Percentiles rank a stretch among this genome's conserved stretches.
These are phyloP conservation scores for Wallemia mellicola DNA, from an alignment of 1,284 basidiomycete species.

Conservation along the genomic window DNA sequence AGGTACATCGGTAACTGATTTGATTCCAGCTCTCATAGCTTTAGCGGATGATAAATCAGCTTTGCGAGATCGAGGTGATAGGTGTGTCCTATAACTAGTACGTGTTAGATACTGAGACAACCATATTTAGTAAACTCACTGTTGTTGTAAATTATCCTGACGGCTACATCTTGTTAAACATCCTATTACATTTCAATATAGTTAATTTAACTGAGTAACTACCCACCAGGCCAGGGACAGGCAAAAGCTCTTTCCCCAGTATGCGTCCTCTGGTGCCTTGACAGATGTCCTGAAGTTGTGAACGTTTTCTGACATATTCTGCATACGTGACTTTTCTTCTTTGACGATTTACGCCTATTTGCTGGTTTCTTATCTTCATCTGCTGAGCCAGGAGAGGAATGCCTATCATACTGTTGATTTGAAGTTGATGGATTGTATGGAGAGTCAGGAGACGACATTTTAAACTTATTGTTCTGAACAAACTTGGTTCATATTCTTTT, in stretches of 20 bases:
- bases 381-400: background rate
- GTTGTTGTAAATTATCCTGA: constrained; percentile 52
- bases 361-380: constrained; percentile 14
- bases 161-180: constrained; percentile 48
- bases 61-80: background rate
- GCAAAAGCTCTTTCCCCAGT: constrained; percentile 52
- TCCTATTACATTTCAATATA: constrained; percentile 14
- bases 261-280: constrained; percentile 44
- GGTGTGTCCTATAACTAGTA: background rate
- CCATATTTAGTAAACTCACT: constrained; percentile 23
- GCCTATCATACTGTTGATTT: background rate
- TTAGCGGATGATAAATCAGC: background rate
- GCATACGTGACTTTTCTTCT: constrained; percentile 24
- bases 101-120: background rate
- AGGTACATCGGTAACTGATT: background rate
- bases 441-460: background rate
- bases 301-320: constrained; percentile 35
- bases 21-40: background rate
- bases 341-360: background rate
- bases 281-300: constrained; percentile 52
- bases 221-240: constrained; percentile 31
- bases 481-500: background rate
- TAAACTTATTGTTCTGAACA: background rate
- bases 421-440: background rate
- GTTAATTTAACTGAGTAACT: background rate